Evolutionary conservation across 2,329 filamentous ascomycete species (phyloP).

Genomic region (Pseudodiploospora longispora): DNA sequence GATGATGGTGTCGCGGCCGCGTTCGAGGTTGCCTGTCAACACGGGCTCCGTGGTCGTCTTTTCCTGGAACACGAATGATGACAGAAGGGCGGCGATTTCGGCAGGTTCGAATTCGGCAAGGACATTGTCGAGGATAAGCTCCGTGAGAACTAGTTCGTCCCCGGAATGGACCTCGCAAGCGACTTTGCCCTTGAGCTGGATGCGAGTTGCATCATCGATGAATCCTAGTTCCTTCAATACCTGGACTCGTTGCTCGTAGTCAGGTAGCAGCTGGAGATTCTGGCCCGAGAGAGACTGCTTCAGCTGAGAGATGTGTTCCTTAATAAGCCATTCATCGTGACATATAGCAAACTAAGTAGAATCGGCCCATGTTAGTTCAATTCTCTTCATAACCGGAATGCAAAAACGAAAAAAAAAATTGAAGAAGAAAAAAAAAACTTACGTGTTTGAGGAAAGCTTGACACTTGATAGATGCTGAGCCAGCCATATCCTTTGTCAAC

Average conservation of each 20-base stretch:
- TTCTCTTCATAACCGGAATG: constrained; percentile 18
- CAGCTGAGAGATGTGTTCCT: constrained; percentile 83
- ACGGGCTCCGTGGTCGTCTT: constrained; percentile 79
- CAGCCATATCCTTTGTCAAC: constrained; percentile 54
- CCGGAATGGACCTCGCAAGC: constrained; percentile 97
- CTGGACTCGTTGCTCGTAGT: constrained; percentile 90
- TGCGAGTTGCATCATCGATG: constrained; percentile 77
- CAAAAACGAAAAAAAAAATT: constrained; percentile 1
- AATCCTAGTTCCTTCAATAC: constrained; percentile 90
- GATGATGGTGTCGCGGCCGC: constrained; percentile 77
- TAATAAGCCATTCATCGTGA: constrained; percentile 93
- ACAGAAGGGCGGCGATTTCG: constrained; percentile 90
- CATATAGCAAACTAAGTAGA: constrained; percentile 78
- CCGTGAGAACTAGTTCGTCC: constrained; percentile 91
- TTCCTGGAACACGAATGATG: constrained; percentile 94
- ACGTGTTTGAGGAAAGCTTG: constrained; percentile 80
- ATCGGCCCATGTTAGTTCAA: constrained; percentile 6
- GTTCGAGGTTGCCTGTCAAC: constrained; percentile 72
- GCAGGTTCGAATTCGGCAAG: constrained; percentile 91
- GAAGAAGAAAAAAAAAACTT: constrained; percentile 30
- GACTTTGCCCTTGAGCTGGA: constrained; percentile 95
- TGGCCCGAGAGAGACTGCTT: constrained; percentile 90
- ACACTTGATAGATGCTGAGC: constrained; percentile 60
- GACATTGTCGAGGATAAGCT: constrained; percentile 93
- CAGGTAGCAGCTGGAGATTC: constrained; percentile 88